Evolutionary conservation across 179 eudicot species (phyloP).

Genomic region (Camellia oleifera): DNA sequence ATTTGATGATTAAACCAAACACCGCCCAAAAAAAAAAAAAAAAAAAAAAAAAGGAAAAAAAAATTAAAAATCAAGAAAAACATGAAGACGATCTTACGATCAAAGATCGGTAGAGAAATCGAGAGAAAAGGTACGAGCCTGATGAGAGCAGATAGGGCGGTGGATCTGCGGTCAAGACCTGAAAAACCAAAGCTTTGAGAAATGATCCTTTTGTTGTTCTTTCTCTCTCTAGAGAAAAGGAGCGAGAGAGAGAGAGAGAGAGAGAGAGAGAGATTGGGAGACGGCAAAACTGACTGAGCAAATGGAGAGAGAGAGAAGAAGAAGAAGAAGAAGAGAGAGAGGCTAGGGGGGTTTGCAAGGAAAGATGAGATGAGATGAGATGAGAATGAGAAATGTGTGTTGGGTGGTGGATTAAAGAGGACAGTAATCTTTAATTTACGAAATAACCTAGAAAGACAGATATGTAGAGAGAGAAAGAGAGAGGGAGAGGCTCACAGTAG

Average conservation of each 20-base stretch:
- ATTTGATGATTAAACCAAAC: neutral
- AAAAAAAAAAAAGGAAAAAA: slow-evolving; percentile 7
- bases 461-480: slow-evolving; percentile 11
- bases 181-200: slow-evolving; percentile 14
- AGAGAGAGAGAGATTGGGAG: slow-evolving; percentile 6
- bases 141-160: neutral
- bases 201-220: neutral
- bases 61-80: neutral
- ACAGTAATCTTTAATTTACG: slow-evolving; percentile 27
- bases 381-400: slow-evolving; percentile 17
- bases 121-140: neutral
- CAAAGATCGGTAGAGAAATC: slow-evolving; percentile 14
- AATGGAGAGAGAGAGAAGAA: slow-evolving; percentile 9
- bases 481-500: neutral
- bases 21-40: slow-evolving; percentile 4
- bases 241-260: too few relatives aligned
- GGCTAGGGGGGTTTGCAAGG: slow-evolving; percentile 6
- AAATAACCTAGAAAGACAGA: slow-evolving; percentile 19
- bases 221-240: slow-evolving; percentile 22
- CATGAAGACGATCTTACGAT: slow-evolving; percentile 15
- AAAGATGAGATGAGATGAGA: slow-evolving; percentile 10
- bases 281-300: too few relatives aligned
- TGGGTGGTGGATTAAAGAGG: slow-evolving; percentile 19
- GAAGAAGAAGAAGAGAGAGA: slow-evolving; percentile 19
- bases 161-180: slow-evolving; percentile 33